Base-by-base conservation (phyloP, 805 yeast genomes). In the Komagataella ulmi region DNA sequence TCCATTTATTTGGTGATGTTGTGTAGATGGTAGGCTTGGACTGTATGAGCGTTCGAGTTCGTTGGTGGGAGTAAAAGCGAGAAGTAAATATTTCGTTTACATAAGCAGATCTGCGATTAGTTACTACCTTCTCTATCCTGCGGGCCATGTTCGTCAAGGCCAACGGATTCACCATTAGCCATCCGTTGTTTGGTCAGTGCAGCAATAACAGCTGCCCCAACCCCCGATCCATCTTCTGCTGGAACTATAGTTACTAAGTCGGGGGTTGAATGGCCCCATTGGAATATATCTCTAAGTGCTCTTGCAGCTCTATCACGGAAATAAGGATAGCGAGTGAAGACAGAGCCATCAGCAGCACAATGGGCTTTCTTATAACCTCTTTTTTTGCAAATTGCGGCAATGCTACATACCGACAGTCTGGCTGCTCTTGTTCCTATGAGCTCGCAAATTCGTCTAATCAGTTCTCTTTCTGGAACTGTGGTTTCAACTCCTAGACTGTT, bases 191-290 rank as follows among this genome's bases (percentile, higher is more conserved):
- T 80, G 53, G 98, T 85, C 68, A 91, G 78, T 47, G 98, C 97
- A 52, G 99, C 98, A 70, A 93, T 91, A 61, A 91, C 79, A 50
- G 98, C 99, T 52, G 99, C 99, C 65, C 99, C 99, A 49, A 88
- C 97, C 73, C 98, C 98, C 44, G 93, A 85, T 61, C 99, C 99
- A 72, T 93, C 99, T 72, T 91, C 97, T 57, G 99, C 98, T 53
- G 95, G 86, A 45, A 84, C 87, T 59, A 90, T 81, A 57, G 76
- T 70, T 24, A 63, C 59, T 49, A 55, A 57, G 30, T 58, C 58
- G 17, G 53, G 52, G n/a, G 56, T 53, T 30, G 46, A 52, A 30
- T 55, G 45, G 17, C 56, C 54, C 97, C 97, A 91, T 58, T 74
- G 91, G 63, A 88, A 87, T 60, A 91, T 88, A 65, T 89, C 97